Conservation (phyloP, 805 yeast species). For the Teunomyces kruisii region DNA sequence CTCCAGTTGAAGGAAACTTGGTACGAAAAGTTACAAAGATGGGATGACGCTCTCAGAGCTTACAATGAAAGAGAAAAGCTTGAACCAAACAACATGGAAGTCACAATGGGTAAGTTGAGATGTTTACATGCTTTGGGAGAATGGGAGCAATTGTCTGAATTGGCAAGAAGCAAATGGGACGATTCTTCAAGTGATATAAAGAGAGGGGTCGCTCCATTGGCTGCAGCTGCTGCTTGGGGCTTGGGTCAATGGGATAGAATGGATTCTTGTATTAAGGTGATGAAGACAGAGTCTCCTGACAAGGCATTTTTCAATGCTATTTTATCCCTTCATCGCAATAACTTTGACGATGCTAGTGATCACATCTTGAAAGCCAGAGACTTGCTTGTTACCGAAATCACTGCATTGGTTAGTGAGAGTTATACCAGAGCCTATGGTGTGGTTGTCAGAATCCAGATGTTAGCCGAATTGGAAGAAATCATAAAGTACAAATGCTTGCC, state of each 20-base stretch:
- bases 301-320: constrained; percentile 94
- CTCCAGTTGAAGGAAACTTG: constrained; percentile 93
- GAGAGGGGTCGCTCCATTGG: constrained; percentile 89
- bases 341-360: constrained; percentile 74
- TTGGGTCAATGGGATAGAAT: constrained; percentile 94
- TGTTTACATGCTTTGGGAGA: constrained; percentile 98
- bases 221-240: constrained; percentile 99
- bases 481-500: constrained; percentile 85
- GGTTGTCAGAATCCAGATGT: constrained; percentile 94
- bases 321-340: constrained; percentile 77
- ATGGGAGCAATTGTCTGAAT: constrained; percentile 88
- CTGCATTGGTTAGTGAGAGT: constrained; percentile 93
- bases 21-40: constrained; percentile 94
- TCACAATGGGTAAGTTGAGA: constrained; percentile 96
- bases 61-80: constrained; percentile 73
- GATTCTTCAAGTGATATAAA: constrained; percentile 68
- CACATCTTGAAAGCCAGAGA: constrained; percentile 88
- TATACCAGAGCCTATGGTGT: constrained; percentile 96
- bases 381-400: constrained; percentile 84
- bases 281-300: constrained; percentile 92
- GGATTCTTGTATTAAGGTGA: constrained; percentile 85
- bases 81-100: constrained; percentile 74
- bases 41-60: constrained; percentile 97
- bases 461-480: constrained; percentile 94
- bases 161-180: constrained; percentile 86